phyloP scores from a whole-genome alignment of 2,329 filamentous ascomycete species.

The Mycocentrospora acerina region DNA sequence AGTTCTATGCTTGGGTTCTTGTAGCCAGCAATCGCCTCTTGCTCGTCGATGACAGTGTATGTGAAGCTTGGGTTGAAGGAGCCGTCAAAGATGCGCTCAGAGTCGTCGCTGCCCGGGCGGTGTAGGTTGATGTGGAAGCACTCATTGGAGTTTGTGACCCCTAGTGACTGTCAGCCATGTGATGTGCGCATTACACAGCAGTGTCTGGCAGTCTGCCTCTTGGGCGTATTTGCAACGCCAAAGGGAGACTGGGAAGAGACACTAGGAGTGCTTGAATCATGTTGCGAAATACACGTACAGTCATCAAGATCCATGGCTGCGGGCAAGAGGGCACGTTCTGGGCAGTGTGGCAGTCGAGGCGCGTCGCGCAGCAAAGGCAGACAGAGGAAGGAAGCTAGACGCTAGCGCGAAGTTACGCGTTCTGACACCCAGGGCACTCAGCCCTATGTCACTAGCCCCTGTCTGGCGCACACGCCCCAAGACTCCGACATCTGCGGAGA shows the following conservation, averaged over 20 bases:
- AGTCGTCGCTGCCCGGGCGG: slow-evolving; percentile 24
- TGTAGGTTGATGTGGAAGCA: slow-evolving; percentile 42
- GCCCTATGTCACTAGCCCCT: slow-evolving; percentile 21
- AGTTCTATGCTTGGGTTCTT: slow-evolving; percentile 76
- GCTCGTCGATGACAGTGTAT: slow-evolving; percentile 90
- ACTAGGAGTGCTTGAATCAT: too few relatives aligned
- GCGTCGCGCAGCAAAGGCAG: slow-evolving; percentile 5
- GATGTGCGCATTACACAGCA: background rate
- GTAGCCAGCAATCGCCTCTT: slow-evolving; percentile 90
- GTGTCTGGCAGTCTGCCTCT: too few relatives aligned
- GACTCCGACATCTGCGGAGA: background rate
- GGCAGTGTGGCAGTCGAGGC: slow-evolving; percentile 3
- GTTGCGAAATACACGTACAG: slow-evolving; percentile 24
- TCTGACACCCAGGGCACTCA: slow-evolving; percentile 24
- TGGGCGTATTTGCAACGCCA: too few relatives aligned
- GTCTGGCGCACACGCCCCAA: slow-evolving; percentile 5
- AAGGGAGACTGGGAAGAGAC: too few relatives aligned
- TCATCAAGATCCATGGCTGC: slow-evolving; percentile 34
- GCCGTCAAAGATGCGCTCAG: slow-evolving; percentile 53
- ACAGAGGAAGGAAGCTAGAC: slow-evolving; percentile 14
- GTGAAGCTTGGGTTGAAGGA: slow-evolving; percentile 84
- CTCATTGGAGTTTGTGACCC: slow-evolving; percentile 40
- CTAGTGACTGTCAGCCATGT: slow-evolving; percentile 21
- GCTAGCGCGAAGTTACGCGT: slow-evolving; percentile 21
- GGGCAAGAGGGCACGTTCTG: background rate